Evolutionary conservation across 768 basidiomycete genomes (phyloP).

Genomic region (Lactarius akahatsu): DNA sequence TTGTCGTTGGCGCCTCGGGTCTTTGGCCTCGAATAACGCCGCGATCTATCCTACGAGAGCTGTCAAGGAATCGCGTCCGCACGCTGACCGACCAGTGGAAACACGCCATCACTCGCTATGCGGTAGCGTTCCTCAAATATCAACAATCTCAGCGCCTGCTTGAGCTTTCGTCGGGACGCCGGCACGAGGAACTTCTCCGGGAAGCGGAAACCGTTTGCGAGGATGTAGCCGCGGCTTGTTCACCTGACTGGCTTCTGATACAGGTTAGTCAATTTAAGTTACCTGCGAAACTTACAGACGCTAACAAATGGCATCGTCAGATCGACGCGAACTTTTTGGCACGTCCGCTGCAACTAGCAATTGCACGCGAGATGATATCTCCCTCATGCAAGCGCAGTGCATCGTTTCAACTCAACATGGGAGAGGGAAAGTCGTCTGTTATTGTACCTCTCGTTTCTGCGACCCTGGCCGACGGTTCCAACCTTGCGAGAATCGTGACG

Average conservation of each 20-base stretch:
- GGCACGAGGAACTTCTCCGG: neutral
- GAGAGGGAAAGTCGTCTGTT: slow-evolving; percentile 53
- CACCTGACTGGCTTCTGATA: slow-evolving; percentile 18
- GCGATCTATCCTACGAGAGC: slow-evolving; percentile 18
- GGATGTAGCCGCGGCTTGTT: neutral
- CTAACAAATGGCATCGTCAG: no score
- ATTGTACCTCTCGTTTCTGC: slow-evolving; percentile 49
- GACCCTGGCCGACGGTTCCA: slow-evolving; percentile 43
- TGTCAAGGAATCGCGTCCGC: slow-evolving; percentile 29
- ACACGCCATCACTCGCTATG: neutral
- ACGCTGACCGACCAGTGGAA: slow-evolving; percentile 7
- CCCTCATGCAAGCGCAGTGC: slow-evolving; percentile 41
- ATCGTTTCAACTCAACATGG: slow-evolving; percentile 55
- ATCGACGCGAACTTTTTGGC: slow-evolving; percentile 46
- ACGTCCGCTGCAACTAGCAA: slow-evolving; percentile 43
- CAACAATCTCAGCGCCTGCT: slow-evolving; percentile 13
- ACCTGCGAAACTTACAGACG: no score
- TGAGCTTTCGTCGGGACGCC: neutral
- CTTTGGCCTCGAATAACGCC: slow-evolving; percentile 23
- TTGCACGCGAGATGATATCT: slow-evolving; percentile 49
- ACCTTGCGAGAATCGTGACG: slow-evolving; percentile 48
- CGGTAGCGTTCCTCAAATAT: slow-evolving; percentile 13
- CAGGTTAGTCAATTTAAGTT: slow-evolving; percentile 6
- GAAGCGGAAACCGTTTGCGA: neutral
- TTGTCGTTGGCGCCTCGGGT: neutral